phyloP scores from a whole-genome alignment of 2,329 filamentous ascomycete genomes.

The Beauveria sp. region DNA sequence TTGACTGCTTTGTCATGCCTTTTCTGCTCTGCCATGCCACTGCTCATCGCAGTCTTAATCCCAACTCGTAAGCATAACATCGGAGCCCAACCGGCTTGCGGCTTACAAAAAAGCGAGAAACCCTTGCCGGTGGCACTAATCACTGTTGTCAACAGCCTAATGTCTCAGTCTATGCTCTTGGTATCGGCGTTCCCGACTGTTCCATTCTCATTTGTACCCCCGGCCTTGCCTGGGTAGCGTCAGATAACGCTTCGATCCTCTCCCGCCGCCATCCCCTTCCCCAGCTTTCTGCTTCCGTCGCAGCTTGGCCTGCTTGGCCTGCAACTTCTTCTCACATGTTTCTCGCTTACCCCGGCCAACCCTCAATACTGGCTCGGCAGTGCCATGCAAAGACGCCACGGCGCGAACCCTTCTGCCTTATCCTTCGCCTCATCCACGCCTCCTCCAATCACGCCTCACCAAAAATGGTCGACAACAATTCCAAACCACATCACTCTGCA shows the following conservation, averaged over 20 bases:
- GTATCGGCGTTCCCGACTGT: not conserved
- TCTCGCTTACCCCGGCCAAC: not conserved
- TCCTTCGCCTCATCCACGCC: not conserved
- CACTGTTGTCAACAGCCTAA: not conserved
- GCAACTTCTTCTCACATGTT: not conserved
- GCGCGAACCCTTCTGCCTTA: not conserved
- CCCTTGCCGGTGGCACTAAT: not conserved
- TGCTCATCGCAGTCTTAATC: not conserved
- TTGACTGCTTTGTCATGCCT: not conserved
- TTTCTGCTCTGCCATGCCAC: not conserved
- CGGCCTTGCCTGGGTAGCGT: not conserved
- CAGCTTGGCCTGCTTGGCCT: not conserved
- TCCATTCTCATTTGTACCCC: not conserved
- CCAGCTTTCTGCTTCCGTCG: not conserved
- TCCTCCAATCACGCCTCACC: not conserved
- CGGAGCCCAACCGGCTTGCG: not conserved
- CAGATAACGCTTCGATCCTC: conserved; percentile 2
- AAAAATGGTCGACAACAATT: not conserved
- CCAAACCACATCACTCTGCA: conserved; percentile 4
- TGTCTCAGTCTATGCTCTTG: conserved; percentile 1
- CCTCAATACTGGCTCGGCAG: not conserved
- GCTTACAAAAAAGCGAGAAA: not conserved
- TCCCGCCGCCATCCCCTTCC: not conserved
- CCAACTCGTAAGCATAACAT: not conserved
- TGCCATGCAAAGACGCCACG: not conserved